These are phyloP conservation scores for Candida awuae DNA, from an alignment of 805 yeast genomes.

Conservation along the genomic window DNA sequence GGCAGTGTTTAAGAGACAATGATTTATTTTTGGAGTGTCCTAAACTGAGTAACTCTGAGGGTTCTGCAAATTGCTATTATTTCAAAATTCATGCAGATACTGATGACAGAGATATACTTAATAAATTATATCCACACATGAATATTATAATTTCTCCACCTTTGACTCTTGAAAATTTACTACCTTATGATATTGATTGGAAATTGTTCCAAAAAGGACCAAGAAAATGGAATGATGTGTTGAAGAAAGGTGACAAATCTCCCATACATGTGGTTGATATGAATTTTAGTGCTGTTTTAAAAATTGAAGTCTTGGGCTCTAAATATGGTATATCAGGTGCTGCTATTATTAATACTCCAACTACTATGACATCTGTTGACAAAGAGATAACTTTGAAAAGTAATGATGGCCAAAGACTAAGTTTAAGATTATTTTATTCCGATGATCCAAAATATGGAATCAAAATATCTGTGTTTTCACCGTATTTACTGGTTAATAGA, in stretches of 20 bases:
- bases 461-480: conserved; percentile 66
- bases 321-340: conserved; percentile 63
- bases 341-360: conserved; percentile 61
- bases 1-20: conserved; percentile 51
- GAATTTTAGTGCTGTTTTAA: conserved; percentile 46
- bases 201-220: conserved; percentile 69
- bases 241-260: conserved; percentile 58
- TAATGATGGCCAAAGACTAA: conserved; percentile 61
- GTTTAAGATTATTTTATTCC: conserved; percentile 57
- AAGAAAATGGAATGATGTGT: conserved; percentile 54
- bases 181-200: conserved; percentile 76
- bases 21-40: conserved; percentile 57
- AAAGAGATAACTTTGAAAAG: conserved; percentile 40
- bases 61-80: conserved; percentile 34
- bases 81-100: conserved; percentile 67
- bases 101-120: conserved; percentile 60
- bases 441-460: conserved; percentile 47
- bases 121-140: conserved; percentile 79
- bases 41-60: conserved; percentile 18
- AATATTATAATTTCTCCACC: conserved; percentile 74
- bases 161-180: conserved; percentile 68
- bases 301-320: conserved; percentile 55
- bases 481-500: conserved; percentile 75
- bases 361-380: conserved; percentile 18
- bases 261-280: conserved; percentile 76